Evolutionary conservation across 2,329 filamentous ascomycete genomes (phyloP).

Genomic region (Aspergillus neoniger): DNA sequence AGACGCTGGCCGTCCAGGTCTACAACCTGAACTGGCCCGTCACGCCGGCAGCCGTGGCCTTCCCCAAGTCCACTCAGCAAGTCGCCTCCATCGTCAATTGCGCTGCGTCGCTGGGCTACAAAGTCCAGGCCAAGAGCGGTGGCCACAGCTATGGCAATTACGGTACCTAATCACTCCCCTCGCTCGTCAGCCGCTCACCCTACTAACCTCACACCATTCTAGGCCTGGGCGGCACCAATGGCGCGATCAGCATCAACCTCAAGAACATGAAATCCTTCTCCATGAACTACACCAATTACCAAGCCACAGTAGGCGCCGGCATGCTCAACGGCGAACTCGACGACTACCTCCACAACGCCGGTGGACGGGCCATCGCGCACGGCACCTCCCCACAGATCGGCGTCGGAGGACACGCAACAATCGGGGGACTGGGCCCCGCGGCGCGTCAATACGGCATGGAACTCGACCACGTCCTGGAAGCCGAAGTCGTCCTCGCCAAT

Average conservation of each 20-base stretch:
- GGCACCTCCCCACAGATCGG: conserved; percentile 44
- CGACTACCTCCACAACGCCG: conserved; percentile 31
- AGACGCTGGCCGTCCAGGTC: conserved; percentile 13
- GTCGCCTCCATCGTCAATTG: conserved; percentile 52
- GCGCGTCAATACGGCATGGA: conserved; percentile 53
- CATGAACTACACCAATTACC: conserved; percentile 32
- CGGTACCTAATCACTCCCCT: conserved; percentile 28
- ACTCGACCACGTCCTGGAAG: conserved; percentile 52
- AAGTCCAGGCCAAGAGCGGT: conserved; percentile 55
- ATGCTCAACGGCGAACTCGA: conserved; percentile 36
- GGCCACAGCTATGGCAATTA: conserved; percentile 59
- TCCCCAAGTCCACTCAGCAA: conserved; percentile 40
- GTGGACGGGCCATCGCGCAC: conserved; percentile 40
- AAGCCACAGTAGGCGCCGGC: conserved; percentile 39
- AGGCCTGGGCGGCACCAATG: conserved; percentile 35
- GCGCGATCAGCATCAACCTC: conserved; percentile 34
- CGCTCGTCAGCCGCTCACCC: not conserved
- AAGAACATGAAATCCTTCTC: conserved; percentile 35
- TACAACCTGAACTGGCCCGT: conserved; percentile 33
- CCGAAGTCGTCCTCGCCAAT: conserved; percentile 52
- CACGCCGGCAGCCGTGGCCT: conserved; percentile 35
- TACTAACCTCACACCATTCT: not conserved
- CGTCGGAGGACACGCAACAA: conserved; percentile 44
- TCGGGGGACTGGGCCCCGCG: conserved; percentile 42
- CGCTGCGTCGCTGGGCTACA: conserved; percentile 44